These are phyloP conservation scores for Tolypocladium tropicale DNA, from an alignment of 2,329 filamentous ascomycete genomes.

Conservation along the genomic window DNA sequence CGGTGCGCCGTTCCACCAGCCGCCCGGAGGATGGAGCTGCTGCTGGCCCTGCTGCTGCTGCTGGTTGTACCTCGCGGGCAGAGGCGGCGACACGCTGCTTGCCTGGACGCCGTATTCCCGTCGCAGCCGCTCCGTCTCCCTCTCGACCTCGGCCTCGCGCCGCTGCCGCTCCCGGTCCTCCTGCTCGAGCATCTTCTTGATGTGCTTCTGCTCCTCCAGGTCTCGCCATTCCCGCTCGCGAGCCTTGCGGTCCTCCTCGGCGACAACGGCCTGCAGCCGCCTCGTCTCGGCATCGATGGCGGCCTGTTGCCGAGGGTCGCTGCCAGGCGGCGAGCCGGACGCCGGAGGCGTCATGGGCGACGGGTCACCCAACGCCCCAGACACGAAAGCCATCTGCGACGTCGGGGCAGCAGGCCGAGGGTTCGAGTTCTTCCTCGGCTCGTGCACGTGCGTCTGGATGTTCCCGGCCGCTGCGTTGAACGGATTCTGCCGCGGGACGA, in stretches of 20 bases:
- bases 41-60: slow-evolving; percentile 2
- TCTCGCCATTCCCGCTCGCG: slow-evolving; percentile 48
- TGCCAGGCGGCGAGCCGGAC: slow-evolving; percentile 8
- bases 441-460: not conserved
- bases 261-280: slow-evolving; percentile 49
- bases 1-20: slow-evolving; percentile 7
- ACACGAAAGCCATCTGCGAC: slow-evolving; percentile 11
- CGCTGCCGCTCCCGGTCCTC: slow-evolving; percentile 50
- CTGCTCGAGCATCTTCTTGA: slow-evolving; percentile 54
- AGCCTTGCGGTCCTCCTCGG: slow-evolving; percentile 38
- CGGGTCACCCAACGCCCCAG: slow-evolving; percentile 26
- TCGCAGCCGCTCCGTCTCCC: slow-evolving; percentile 73
- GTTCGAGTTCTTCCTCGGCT: not conserved
- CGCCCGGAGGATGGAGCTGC: slow-evolving; percentile 4
- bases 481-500: slow-evolving; percentile 55
- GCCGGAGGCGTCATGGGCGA: slow-evolving; percentile 8
- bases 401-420: slow-evolving; percentile 21
- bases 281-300: slow-evolving; percentile 68
- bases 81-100: slow-evolving; percentile 26
- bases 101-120: slow-evolving; percentile 54
- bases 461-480: slow-evolving; percentile 55
- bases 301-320: slow-evolving; percentile 17
- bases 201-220: slow-evolving; percentile 39
- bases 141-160: slow-evolving; percentile 52
- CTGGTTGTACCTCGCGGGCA: slow-evolving; percentile 19